These are phyloP conservation scores for Hypomyces perniciosus DNA, from an alignment of 2,329 filamentous ascomycete species.

Conservation along the genomic window DNA sequence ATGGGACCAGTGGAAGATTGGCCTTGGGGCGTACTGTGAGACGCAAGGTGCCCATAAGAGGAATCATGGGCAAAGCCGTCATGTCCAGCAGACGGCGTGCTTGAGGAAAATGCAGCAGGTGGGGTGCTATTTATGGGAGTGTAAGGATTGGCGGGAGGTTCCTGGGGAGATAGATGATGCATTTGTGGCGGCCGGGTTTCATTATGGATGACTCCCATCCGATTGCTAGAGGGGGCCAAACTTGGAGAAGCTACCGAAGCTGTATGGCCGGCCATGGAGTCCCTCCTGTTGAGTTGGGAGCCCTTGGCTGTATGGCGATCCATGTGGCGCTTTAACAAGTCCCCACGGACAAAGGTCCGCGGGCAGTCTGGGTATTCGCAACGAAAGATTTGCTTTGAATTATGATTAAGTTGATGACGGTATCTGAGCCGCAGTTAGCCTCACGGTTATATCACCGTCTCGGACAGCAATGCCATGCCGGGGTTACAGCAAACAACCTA, in stretches of 20 bases:
- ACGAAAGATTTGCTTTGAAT: conserved; percentile 88
- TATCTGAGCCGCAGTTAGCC: conserved; percentile 42
- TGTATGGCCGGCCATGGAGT: conserved; percentile 38
- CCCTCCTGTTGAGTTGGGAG: conserved; percentile 69
- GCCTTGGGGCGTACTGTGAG: conserved; percentile 24
- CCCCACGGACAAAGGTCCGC: conserved; percentile 86
- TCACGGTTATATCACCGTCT: not conserved
- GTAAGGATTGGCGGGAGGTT: conserved; percentile 39
- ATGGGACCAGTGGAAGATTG: conserved; percentile 33
- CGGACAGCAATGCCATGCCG: not conserved
- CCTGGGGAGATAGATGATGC: conserved; percentile 42
- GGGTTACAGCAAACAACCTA: conserved; percentile 41
- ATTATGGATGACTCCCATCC: conserved; percentile 35
- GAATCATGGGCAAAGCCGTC: conserved; percentile 8
- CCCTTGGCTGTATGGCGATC: conserved; percentile 76
- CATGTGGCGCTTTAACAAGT: conserved; percentile 80
- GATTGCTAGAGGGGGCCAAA: conserved; percentile 36
- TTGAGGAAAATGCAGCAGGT: conserved; percentile 25
- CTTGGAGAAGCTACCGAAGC: conserved; percentile 23
- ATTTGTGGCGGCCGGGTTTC: conserved; percentile 34
- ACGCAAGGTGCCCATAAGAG: not conserved
- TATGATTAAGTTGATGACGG: conserved; percentile 92
- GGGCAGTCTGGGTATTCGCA: conserved; percentile 90
- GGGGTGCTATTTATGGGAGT: conserved; percentile 41
- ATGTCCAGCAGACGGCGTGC: conserved; percentile 6